A percentile compares a stretch with the other conserved stretches of the same genome.
Evolutionary conservation across 495 filamentous ascomycete species (phyloP).

Genomic region (Sordaria brevicollis): DNA sequence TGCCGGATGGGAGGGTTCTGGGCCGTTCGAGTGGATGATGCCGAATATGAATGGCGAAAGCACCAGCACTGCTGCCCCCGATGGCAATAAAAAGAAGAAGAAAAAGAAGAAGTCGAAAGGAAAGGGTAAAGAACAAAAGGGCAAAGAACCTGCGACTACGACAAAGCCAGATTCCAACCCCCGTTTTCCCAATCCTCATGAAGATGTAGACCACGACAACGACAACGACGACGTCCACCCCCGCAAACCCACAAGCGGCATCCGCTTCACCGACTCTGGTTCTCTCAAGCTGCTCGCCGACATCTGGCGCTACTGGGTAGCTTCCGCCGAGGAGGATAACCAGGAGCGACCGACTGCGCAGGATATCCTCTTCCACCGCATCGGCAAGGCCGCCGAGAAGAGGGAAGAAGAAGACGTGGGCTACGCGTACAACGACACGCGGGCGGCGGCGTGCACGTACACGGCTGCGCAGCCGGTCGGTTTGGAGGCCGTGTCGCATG

Average conservation of each 20-base stretch:
- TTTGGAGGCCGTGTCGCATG: background rate
- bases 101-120: background rate
- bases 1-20: constrained; percentile 11
- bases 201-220: too few relatives aligned
- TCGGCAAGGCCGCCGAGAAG: background rate
- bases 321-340: background rate
- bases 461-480: background rate
- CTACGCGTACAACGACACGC: background rate
- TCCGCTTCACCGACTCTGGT: background rate
- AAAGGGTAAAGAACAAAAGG: background rate
- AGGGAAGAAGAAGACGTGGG: background rate
- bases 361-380: background rate
- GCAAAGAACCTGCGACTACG: background rate
- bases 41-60: background rate
- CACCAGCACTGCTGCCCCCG: background rate
- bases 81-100: background rate
- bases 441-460: background rate
- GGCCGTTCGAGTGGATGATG: constrained; percentile 6
- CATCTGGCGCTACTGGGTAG: background rate
- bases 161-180: background rate
- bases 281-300: background rate
- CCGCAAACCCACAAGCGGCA: background rate
- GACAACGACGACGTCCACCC: background rate
- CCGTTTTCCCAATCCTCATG: too few relatives aligned
- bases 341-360: too few relatives aligned